Evolutionary conservation across 345 rosid species (phyloP).

Genomic region (Citrus cavaleriei): DNA sequence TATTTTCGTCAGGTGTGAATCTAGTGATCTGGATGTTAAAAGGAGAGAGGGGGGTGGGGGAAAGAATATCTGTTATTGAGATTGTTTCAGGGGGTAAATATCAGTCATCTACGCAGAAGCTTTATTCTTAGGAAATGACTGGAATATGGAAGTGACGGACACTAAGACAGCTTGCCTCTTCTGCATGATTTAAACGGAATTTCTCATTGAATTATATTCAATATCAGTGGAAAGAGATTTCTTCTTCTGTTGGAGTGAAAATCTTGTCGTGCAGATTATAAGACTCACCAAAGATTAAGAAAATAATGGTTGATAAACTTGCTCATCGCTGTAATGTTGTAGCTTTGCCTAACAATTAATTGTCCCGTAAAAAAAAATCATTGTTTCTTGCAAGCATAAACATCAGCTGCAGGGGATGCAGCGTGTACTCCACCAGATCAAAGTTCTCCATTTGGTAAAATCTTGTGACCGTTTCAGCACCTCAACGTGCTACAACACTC

Average conservation of each 20-base stretch:
- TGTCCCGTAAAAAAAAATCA: not conserved
- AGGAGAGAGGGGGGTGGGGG: no score
- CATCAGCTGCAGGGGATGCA: no score
- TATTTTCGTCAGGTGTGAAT: no score
- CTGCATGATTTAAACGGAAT: not conserved
- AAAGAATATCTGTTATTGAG: not conserved
- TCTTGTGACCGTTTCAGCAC: no score
- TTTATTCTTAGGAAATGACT: not conserved
- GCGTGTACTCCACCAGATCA: no score
- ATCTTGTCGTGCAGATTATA: not conserved
- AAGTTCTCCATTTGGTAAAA: no score
- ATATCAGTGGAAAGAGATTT: not conserved
- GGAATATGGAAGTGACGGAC: not conserved
- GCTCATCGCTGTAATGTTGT: not conserved
- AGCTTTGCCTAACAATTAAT: not conserved
- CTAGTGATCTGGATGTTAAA: not conserved
- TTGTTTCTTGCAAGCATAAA: no score
- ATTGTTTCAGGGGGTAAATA: not conserved
- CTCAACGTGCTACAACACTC: no score
- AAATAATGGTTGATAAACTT: not conserved
- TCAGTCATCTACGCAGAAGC: not conserved
- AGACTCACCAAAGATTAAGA: not conserved
- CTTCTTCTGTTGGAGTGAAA: not conserved
- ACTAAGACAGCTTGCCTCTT: not conserved
- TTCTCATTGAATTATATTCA: not conserved